phyloP scores from a whole-genome alignment of 768 basidiomycete genomes.

The Mycena venus region DNA sequence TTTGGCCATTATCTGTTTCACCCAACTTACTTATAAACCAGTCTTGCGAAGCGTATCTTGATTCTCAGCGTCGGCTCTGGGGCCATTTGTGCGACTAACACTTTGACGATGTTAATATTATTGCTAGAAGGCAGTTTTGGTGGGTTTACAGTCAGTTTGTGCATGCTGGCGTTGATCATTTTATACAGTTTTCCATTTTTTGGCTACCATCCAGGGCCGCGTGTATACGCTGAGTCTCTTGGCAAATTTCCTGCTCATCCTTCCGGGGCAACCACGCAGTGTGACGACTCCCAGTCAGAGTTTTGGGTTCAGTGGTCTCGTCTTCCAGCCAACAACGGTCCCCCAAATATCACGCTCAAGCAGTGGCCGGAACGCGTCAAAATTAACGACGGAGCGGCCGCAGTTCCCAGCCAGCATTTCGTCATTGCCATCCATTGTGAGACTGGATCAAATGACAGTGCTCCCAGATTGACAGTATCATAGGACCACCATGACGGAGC shows the following conservation, averaged over 20 bases:
- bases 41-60: not conserved
- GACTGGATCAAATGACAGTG: not conserved
- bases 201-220: not conserved
- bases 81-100: not conserved
- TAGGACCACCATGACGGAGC: not conserved
- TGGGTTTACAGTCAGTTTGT: not conserved
- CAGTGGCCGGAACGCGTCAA: not conserved
- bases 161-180: not conserved
- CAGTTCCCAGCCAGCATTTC: not conserved
- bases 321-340: not conserved
- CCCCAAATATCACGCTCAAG: too few species aligned
- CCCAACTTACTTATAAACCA: not conserved
- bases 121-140: not conserved
- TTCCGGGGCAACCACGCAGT: not conserved
- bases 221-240: not conserved
- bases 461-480: too few species aligned
- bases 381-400: not conserved
- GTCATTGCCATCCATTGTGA: not conserved
- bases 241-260: not conserved
- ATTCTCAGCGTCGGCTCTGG: not conserved
- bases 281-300: not conserved
- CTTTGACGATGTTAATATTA: not conserved
- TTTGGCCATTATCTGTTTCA: not conserved
- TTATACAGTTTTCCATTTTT: not conserved
- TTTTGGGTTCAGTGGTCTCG: too few species aligned